Conservation (phyloP, 352 stramenopile species). For the Globisporangium spiculum region DNA sequence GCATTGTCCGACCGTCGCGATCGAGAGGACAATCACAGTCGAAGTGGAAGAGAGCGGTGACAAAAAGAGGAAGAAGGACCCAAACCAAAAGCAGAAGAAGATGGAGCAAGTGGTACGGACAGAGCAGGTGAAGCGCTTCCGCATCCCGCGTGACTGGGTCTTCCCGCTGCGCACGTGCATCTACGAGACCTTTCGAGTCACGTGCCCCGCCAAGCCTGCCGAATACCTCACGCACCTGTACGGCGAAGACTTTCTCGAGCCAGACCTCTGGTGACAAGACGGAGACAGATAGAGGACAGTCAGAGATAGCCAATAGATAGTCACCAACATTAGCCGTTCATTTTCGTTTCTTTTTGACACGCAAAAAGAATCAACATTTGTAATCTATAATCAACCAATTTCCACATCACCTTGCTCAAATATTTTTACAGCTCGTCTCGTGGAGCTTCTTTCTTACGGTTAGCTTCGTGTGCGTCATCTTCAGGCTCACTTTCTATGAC, state of each 20-base stretch:
- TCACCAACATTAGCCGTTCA: neutral
- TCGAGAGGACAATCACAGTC: conserved; percentile 10
- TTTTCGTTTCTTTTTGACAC: neutral
- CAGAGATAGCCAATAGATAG: neutral
- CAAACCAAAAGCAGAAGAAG: neutral
- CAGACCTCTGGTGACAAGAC: conserved; percentile 19
- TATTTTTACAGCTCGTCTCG: conserved; percentile 7
- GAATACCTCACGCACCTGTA: conserved; percentile 54
- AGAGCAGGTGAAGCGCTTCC: conserved; percentile 33
- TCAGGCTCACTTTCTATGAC: neutral
- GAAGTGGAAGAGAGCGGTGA: neutral
- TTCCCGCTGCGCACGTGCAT: conserved; percentile 43
- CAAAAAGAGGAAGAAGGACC: neutral
- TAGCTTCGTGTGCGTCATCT: neutral
- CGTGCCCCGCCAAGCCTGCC: conserved; percentile 39
- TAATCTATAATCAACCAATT: neutral
- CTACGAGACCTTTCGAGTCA: conserved; percentile 40
- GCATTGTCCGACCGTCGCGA: conserved; percentile 21
- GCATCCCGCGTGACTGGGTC: conserved; percentile 47
- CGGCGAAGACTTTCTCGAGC: conserved; percentile 45
- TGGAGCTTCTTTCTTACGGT: neutral
- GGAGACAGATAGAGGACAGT: neutral
- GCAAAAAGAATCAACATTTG: neutral
- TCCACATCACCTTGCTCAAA: neutral
- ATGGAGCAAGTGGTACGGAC: conserved; percentile 6